Evolutionary conservation across 1,284 basidiomycete genomes (phyloP).

Genomic region (Ustilago lituana): DNA sequence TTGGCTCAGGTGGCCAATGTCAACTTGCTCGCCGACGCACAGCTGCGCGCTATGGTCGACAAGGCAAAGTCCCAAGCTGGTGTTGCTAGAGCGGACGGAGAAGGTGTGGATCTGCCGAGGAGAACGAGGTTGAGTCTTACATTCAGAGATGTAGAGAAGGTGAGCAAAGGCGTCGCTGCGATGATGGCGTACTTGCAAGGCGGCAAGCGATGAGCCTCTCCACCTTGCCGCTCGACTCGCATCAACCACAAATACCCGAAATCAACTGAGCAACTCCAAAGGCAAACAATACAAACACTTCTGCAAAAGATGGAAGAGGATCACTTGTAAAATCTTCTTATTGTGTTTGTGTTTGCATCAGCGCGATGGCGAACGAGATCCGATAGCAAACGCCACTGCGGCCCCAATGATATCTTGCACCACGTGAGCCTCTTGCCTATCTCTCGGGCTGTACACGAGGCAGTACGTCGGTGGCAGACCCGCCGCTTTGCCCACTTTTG

Average conservation of each 20-base stretch:
- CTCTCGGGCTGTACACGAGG: conserved; percentile 45
- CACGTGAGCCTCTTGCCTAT: conserved; percentile 31
- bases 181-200: conserved; percentile 48
- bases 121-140: conserved; percentile 81
- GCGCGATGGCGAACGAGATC: conserved; percentile 9
- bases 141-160: conserved; percentile 77
- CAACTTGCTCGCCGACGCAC: conserved; percentile 26
- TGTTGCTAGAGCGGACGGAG: conserved; percentile 68
- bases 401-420: conserved; percentile 39
- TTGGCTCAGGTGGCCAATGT: conserved; percentile 49
- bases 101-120: conserved; percentile 70
- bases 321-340: too few species aligned
- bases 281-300: not conserved
- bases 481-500: conserved; percentile 7
- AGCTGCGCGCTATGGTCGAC: conserved; percentile 16
- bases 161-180: conserved; percentile 55
- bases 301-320: too few species aligned
- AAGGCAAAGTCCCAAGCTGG: conserved; percentile 22
- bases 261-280: too few species aligned
- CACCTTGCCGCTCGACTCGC: not conserved
- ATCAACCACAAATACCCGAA: too few species aligned
- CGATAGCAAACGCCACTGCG: conserved; percentile 35
- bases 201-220: conserved; percentile 15
- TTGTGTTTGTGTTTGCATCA: not conserved
- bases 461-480: conserved; percentile 54